Conservation (phyloP, 306 rosid genomes). For the Astragalus membranaceus region DNA sequence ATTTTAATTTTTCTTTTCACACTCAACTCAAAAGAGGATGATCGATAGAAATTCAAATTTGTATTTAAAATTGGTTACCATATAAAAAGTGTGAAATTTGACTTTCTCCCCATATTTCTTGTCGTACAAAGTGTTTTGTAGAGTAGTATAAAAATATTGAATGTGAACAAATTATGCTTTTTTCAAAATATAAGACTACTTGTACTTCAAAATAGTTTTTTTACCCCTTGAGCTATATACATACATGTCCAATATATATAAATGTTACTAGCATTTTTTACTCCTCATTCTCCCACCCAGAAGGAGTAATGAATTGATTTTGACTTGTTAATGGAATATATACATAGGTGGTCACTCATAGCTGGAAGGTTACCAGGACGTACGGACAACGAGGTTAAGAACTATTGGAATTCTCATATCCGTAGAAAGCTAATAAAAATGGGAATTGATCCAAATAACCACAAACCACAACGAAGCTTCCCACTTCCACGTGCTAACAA, state of each 20-base stretch:
- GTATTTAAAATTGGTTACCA: too few relatives aligned
- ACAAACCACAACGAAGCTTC: conserved; percentile 29
- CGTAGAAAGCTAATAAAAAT: conserved; percentile 41
- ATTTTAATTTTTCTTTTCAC: too few relatives aligned
- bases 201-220: not conserved
- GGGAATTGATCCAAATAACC: conserved; percentile 61
- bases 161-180: not conserved
- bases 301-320: not conserved
- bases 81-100: not conserved
- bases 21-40: too few relatives aligned
- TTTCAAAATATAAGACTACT: not conserved
- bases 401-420: conserved; percentile 60
- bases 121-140: too few relatives aligned
- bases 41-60: too few relatives aligned
- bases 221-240: not conserved
- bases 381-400: conserved; percentile 60
- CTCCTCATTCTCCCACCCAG: not conserved
- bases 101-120: too few relatives aligned
- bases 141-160: too few relatives aligned
- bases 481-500: not conserved
- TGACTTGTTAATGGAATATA: not conserved
- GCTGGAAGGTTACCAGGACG: conserved; percentile 67
- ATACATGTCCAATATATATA: not conserved
- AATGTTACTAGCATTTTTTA: too few relatives aligned
- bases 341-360: conserved; percentile 69